Percentiles rank a stretch among this genome's conserved stretches.
Conservation (phyloP, 495 filamentous ascomycete genomes). For the Aspergillus incahuasiensis region DNA sequence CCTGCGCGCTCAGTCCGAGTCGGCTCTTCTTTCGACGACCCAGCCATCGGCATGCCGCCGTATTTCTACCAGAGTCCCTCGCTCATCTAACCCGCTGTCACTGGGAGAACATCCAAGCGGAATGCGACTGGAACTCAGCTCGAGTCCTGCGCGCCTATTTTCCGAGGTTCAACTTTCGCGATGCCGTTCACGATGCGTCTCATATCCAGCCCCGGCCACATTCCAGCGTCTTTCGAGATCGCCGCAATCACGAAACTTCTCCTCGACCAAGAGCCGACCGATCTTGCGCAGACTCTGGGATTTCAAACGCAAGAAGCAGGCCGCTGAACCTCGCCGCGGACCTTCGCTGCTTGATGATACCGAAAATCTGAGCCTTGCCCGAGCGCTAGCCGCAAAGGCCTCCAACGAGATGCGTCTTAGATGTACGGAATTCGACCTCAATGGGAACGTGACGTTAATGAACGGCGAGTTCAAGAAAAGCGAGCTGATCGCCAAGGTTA, state of each 20-base stretch:
- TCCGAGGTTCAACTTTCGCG: constrained; percentile 1
- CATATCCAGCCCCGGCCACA: not conserved
- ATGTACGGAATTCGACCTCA: constrained; percentile 91
- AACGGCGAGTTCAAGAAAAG: constrained; percentile 96
- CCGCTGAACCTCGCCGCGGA: constrained; percentile 19
- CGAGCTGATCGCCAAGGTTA: constrained; percentile 91
- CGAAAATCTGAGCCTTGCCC: constrained; percentile 47
- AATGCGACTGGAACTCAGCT: constrained; percentile 16
- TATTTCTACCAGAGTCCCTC: constrained; percentile 6
- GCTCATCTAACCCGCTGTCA: constrained; percentile 5
- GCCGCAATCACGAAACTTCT: constrained; percentile 25
- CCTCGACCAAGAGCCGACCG: constrained; percentile 40
- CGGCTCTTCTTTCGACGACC: constrained; percentile 42
- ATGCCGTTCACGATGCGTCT: constrained; percentile 16
- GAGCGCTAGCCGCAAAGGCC: constrained; percentile 63
- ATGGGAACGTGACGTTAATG: constrained; percentile 89
- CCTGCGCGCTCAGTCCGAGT: constrained; percentile 56
- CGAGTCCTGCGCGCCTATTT: constrained; percentile 8
- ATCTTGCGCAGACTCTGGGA: constrained; percentile 57
- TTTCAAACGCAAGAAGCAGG: constrained; percentile 27
- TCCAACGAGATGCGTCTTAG: constrained; percentile 76
- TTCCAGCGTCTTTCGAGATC: not conserved
- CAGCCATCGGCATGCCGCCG: constrained; percentile 27
- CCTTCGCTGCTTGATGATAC: constrained; percentile 35
- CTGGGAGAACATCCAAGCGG: constrained; percentile 23